Evolutionary conservation across 495 filamentous ascomycete genomes (phyloP).

Genomic region (Aspergillus panamensis): DNA sequence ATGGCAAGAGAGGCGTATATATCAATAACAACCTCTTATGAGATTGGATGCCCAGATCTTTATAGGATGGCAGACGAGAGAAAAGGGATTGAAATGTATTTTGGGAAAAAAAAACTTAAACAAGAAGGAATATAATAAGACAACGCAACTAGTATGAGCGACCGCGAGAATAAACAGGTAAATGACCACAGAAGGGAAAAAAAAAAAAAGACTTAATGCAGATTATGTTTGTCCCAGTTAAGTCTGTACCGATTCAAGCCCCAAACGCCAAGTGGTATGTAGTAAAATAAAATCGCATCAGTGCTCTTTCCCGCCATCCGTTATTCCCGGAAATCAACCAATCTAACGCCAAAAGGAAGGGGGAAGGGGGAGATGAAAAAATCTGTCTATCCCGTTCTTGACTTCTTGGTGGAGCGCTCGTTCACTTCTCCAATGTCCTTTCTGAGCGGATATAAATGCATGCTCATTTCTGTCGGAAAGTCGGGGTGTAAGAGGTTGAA

Average conservation of each 20-base stretch:
- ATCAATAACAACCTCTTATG: too few species aligned
- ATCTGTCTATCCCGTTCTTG: slow-evolving; percentile 9
- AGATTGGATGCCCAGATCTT: neutral
- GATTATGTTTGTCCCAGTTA: neutral
- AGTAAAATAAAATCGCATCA: neutral
- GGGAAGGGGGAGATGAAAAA: neutral
- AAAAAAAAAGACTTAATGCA: slow-evolving; percentile 8
- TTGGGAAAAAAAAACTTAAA: neutral
- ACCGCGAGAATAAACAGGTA: too few species aligned
- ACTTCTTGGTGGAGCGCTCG: slow-evolving; percentile 22
- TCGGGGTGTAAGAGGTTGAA: slow-evolving; percentile 42
- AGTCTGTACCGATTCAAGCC: slow-evolving; percentile 3
- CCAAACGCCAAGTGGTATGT: slow-evolving; percentile 17
- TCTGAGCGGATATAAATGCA: slow-evolving; percentile 35
- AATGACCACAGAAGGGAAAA: neutral
- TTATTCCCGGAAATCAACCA: slow-evolving; percentile 2
- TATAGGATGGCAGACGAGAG: neutral
- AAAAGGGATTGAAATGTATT: neutral
- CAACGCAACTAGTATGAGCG: neutral
- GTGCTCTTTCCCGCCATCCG: neutral
- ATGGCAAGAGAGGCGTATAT: too few species aligned
- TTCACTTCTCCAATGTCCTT: slow-evolving; percentile 16
- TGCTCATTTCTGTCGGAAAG: slow-evolving; percentile 35
- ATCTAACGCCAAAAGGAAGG: slow-evolving; percentile 13
- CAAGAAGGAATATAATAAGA: neutral